A percentile compares a stretch with the other conserved stretches of the same genome.
These are phyloP conservation scores for Suillus hirtellus DNA, from an alignment of 768 basidiomycete species.

Conservation along the genomic window DNA sequence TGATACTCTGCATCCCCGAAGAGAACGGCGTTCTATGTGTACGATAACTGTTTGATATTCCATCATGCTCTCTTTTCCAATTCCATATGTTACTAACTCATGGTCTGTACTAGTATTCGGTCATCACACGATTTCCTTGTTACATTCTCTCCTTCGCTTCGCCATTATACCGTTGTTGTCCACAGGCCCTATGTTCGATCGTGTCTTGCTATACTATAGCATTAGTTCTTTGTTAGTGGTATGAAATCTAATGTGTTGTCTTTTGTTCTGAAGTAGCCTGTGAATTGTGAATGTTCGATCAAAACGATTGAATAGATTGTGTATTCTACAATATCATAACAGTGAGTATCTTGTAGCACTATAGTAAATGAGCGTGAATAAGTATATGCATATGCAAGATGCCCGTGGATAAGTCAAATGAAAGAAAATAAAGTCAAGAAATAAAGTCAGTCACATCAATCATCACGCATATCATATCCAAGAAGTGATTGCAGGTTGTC, in stretches of 20 bases:
- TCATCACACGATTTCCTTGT: constrained; percentile 25
- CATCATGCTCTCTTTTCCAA: constrained; percentile 31
- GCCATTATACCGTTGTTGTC: constrained; percentile 4
- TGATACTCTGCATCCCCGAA: constrained; percentile 6
- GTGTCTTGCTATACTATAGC: constrained; percentile 6
- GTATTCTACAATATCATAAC: neutral
- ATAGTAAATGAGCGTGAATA: constrained; percentile 3
- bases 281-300: neutral
- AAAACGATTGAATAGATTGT: neutral
- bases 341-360: neutral
- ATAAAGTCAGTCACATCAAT: neutral
- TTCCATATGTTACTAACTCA: constrained; percentile 31
- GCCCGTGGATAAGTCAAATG: neutral
- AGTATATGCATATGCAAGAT: constrained; percentile 7
- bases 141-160: constrained; percentile 20
- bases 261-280: neutral
- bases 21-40: constrained; percentile 23
- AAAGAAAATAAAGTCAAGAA: neutral
- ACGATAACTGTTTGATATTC: constrained; percentile 28
- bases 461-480: constrained; percentile 3
- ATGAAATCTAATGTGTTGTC: constrained; percentile 6
- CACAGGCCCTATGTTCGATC: neutral
- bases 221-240: constrained; percentile 10
- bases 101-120: constrained; percentile 31
- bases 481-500: neutral